Base-by-base conservation (phyloP, 1,139 yeast species). In the Candida pseudoviswanathii region DNA sequence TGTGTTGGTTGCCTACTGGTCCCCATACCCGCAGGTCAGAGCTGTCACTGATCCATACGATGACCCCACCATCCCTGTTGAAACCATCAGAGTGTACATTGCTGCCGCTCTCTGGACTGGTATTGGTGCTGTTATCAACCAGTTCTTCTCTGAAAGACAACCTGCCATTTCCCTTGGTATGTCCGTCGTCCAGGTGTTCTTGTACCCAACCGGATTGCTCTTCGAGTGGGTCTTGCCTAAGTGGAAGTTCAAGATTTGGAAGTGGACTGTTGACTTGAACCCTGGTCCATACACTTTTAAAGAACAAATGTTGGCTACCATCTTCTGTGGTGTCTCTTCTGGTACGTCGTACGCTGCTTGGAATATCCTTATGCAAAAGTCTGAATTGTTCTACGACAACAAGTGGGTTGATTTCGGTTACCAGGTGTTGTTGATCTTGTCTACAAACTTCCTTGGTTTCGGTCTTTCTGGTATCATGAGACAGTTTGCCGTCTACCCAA, bases 271-370 rank as follows among this genome's bases (percentile, higher is more conserved):
- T 32, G 66, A 72, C 42, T 53, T 76, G 32, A 76, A 76, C 51
- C 78, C 78, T 2, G 80, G 80, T 0, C 72, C 71, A 5, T 86
- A 89, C 88, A 71, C 77, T 34, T 75, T 70, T 57, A 86, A 86
- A 63, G 94, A 86, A 61, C 89, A 86, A 69, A 81, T 83, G 84
- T 47, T 76, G 65, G 61, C 71, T 27, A 68, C 80, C 1, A 75
- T 76, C 39, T 75, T 76, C 25, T 76, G 74, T 52, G 71, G 70
- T 62, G 75, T 80, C 51, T 75, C 80, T 1, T 65, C 74, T 6
- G 73, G 76, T 1, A 71, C 77, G 0, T 80, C 81, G 0, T 76
- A 76, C 51, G 73, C 73, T 58, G 63, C 75, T 1, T 74, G 72
- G 57, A 75, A 75, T 53, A 75, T 76, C 1, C 67, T 73, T 53